A percentile compares a stretch with the other conserved stretches of the same genome.
Conservation (phyloP, 768 basidiomycete species). For the Gloeostereum incarnatum region DNA sequence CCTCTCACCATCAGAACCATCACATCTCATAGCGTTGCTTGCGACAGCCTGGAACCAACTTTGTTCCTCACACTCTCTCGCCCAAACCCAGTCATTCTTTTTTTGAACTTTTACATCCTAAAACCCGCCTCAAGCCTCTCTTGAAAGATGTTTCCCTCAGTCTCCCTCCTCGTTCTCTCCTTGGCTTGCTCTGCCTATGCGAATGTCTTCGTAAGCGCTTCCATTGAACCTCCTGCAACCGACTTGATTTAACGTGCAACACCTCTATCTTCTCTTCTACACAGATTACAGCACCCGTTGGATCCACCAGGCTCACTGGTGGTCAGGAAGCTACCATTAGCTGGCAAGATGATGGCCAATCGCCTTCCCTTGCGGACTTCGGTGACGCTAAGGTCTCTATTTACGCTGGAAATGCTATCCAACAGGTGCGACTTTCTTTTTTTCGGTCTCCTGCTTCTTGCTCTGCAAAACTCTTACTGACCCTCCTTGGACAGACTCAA, state of each 20-base stretch:
- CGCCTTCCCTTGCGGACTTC: slow-evolving; percentile 41
- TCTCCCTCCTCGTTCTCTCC: slow-evolving; percentile 34
- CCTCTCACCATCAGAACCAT: no score
- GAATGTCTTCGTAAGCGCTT: slow-evolving; percentile 41
- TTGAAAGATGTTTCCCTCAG: background rate
- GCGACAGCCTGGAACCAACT: no score
- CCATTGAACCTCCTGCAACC: slow-evolving; percentile 2
- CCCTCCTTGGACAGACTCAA: slow-evolving; percentile 36
- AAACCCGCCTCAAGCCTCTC: slow-evolving; percentile 11
- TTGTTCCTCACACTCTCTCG: no score
- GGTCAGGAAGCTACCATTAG: slow-evolving; percentile 38
- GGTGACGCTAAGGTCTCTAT: slow-evolving; percentile 45
- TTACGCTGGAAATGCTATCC: slow-evolving; percentile 49
- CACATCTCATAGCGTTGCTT: no score
- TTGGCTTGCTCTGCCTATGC: slow-evolving; percentile 46
- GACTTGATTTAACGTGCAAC: background rate
- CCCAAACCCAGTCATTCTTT: no score
- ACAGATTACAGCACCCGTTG: slow-evolving; percentile 52
- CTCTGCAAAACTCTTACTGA: background rate
- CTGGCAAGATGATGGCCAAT: slow-evolving; percentile 48
- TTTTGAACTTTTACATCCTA: no score
- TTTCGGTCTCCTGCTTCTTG: background rate
- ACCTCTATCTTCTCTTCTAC: slow-evolving; percentile 2
- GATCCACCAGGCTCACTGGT: slow-evolving; percentile 32
- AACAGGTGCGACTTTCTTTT: slow-evolving; percentile 10